A percentile compares a stretch with the other conserved stretches of the same genome.
These are phyloP conservation scores for Anisodus acutangulus DNA, from an alignment of 257 asterid species.

Conservation along the genomic window DNA sequence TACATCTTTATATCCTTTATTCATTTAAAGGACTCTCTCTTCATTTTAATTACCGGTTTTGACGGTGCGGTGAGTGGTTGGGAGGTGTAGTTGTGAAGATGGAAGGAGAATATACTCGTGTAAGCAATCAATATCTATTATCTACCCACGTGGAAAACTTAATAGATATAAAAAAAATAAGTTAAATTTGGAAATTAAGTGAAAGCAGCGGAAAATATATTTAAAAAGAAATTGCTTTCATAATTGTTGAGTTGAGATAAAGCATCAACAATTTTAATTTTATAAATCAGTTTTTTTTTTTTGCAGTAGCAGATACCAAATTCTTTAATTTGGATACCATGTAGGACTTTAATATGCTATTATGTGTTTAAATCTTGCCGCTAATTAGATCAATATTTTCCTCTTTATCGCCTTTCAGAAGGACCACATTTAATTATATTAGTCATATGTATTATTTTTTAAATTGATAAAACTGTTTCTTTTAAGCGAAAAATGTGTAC, in stretches of 20 bases:
- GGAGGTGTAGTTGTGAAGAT: not conserved
- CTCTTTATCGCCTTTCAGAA: too few relatives aligned
- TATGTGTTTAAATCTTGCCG: too few relatives aligned
- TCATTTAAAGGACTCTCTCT: not conserved
- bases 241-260: not conserved
- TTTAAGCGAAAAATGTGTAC: too few relatives aligned
- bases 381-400: not conserved
- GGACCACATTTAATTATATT: not conserved
- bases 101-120: not conserved
- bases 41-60: not conserved
- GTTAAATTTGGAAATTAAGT: not conserved
- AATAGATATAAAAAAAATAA: not conserved
- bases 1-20: too few relatives aligned
- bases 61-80: slow-evolving; percentile 18
- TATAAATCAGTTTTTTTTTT: not conserved
- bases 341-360: not conserved
- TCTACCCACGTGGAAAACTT: not conserved
- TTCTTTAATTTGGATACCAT: not conserved
- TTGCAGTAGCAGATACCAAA: not conserved
- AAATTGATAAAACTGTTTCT: too few relatives aligned
- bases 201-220: not conserved
- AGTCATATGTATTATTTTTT: too few relatives aligned
- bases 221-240: not conserved
- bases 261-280: slow-evolving; percentile 14
- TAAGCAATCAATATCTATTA: slow-evolving; percentile 8